Conservation (phyloP, 208 protist species). For the Jaenimonas drosophilae region DNA sequence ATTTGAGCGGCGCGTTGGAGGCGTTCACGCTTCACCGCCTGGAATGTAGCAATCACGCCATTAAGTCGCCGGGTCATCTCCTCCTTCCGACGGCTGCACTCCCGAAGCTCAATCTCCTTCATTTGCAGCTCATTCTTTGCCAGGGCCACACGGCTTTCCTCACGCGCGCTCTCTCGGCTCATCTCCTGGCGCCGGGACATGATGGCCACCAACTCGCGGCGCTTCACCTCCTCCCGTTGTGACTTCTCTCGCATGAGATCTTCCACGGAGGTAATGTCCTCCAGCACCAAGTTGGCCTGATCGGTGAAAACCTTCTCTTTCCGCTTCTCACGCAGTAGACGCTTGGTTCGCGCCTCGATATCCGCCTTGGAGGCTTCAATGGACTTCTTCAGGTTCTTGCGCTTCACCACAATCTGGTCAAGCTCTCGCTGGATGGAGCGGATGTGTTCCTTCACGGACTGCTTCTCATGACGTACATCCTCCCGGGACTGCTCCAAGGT, state of each 20-base stretch:
- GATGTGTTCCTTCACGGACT: conserved; percentile 33
- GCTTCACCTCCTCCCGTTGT: conserved; percentile 66
- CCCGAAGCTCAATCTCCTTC: conserved; percentile 39
- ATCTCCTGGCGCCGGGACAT: conserved; percentile 65
- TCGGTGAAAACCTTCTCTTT: conserved; percentile 66
- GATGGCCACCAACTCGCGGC: conserved; percentile 59
- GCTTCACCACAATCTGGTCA: conserved; percentile 9
- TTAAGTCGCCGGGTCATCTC: conserved; percentile 71
- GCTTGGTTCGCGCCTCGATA: conserved; percentile 68
- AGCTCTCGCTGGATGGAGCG: conserved; percentile 21
- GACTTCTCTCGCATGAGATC: conserved; percentile 43
- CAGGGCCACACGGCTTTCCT: conserved; percentile 54
- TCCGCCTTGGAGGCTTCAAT: conserved; percentile 49
- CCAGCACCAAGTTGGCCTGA: conserved; percentile 30
- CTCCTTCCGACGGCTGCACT: conserved; percentile 32
- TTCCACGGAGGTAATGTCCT: conserved; percentile 66
- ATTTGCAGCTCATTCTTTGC: conserved; percentile 86
- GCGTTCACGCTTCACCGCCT: conserved; percentile 89
- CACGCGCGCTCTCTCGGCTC: conserved; percentile 79
- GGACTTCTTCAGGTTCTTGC: conserved; percentile 28
- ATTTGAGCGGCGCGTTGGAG: conserved; percentile 91
- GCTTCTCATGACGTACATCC: conserved; percentile 29
- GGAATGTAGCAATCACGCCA: conserved; percentile 74
- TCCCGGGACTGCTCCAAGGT: conserved; percentile 32
- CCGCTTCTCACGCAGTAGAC: conserved; percentile 80